Conservation (phyloP, 2,329 filamentous ascomycete genomes). For the Pyrenophora graminea region DNA sequence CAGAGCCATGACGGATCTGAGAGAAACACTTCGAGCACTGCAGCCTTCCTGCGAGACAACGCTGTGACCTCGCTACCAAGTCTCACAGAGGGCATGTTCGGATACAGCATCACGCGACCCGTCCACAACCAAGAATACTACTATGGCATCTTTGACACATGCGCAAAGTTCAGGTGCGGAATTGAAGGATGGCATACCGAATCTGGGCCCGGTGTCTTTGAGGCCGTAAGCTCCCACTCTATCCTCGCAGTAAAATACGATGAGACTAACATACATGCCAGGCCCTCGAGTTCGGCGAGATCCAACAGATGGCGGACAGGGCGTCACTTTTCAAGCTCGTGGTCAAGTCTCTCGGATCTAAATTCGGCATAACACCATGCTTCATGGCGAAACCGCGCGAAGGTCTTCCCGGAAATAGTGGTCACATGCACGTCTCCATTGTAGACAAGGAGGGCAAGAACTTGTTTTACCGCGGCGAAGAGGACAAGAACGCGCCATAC, state of each 20-base stretch:
- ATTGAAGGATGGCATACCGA: conserved; percentile 97
- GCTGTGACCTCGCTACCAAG: conserved; percentile 73
- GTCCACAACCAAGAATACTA: conserved; percentile 92
- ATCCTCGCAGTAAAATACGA: neutral
- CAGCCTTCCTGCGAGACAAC: conserved; percentile 74
- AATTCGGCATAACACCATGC: conserved; percentile 90
- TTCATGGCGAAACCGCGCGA: conserved; percentile 98
- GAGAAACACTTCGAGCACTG: conserved; percentile 69
- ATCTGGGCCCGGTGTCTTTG: conserved; percentile 90
- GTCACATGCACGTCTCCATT: conserved; percentile 92
- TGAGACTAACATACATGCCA: conserved; percentile 51
- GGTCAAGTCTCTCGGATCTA: conserved; percentile 84
- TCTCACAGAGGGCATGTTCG: conserved; percentile 93
- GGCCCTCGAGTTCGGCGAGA: conserved; percentile 86
- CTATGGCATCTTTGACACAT: conserved; percentile 83
- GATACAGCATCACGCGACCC: conserved; percentile 85
- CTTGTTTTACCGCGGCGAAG: conserved; percentile 73
- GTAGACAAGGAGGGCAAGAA: conserved; percentile 82
- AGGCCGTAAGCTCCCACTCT: conserved; percentile 64
- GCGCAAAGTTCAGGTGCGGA: conserved; percentile 74
- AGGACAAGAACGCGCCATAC: conserved; percentile 66
- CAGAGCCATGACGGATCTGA: conserved; percentile 54
- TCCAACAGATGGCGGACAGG: conserved; percentile 86
- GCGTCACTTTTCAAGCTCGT: conserved; percentile 93
- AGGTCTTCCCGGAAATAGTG: conserved; percentile 89